These are phyloP conservation scores for Parathielavia appendiculata DNA, from an alignment of 495 filamentous ascomycete genomes.

Conservation along the genomic window DNA sequence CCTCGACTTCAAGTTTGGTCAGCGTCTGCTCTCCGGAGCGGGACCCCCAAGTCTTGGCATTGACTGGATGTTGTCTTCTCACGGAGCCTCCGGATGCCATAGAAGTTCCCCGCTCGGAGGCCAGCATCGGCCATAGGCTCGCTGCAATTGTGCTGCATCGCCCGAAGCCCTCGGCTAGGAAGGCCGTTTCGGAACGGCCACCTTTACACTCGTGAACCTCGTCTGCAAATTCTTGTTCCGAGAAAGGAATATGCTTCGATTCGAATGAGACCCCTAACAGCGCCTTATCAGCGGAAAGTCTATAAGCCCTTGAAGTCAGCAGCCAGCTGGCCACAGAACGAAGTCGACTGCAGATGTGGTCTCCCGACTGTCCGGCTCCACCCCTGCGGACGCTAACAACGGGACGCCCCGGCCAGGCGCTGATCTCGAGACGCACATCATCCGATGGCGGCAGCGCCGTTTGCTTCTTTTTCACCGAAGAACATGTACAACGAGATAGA, in stretches of 20 bases:
- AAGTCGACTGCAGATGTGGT: neutral
- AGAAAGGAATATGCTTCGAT: too few relatives aligned
- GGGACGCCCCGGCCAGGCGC: constrained; percentile 21
- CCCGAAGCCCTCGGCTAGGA: neutral
- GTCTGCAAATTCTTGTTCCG: neutral
- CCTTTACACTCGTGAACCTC: neutral
- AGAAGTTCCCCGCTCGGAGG: neutral
- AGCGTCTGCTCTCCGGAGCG: too few relatives aligned
- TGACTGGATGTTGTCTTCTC: neutral
- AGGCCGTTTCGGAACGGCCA: neutral
- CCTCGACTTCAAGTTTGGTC: too few relatives aligned
- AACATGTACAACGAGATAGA: neutral
- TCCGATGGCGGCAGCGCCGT: neutral
- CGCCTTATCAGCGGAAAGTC: too few relatives aligned
- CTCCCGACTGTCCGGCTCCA: neutral
- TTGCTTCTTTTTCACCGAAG: neutral
- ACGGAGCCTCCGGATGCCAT: constrained; percentile 1
- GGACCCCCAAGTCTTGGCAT: neutral
- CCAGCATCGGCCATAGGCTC: neutral
- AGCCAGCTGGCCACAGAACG: neutral
- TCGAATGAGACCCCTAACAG: too few relatives aligned
- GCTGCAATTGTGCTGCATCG: constrained; percentile 6
- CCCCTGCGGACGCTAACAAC: constrained; percentile 5
- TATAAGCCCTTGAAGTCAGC: neutral
- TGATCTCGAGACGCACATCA: constrained; percentile 15